Percentiles rank a stretch among this genome's conserved stretches.
phyloP scores from a whole-genome alignment of 1,139 yeast species.

The Suhomyces yuchorum region DNA sequence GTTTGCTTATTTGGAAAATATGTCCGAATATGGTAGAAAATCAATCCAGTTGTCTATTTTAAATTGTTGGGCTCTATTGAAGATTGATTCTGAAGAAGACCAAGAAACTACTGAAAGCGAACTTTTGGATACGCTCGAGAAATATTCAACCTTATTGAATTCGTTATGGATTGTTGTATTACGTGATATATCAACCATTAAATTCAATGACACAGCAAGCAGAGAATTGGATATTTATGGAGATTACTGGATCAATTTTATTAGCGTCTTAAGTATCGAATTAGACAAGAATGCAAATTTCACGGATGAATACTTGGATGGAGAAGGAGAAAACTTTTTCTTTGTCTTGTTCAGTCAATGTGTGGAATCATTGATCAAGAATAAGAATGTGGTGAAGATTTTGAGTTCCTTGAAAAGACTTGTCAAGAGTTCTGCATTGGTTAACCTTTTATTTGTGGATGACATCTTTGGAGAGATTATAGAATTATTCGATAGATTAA shows the following conservation, averaged over 20 bases:
- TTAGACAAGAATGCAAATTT: slow-evolving; percentile 52
- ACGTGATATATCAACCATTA: slow-evolving; percentile 70
- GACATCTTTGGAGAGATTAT: slow-evolving; percentile 74
- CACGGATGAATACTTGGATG: slow-evolving; percentile 49
- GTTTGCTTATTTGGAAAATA: slow-evolving; percentile 45
- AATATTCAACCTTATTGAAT: slow-evolving; percentile 60
- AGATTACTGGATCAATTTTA: slow-evolving; percentile 76
- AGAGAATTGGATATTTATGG: slow-evolving; percentile 61
- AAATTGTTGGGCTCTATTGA: slow-evolving; percentile 87
- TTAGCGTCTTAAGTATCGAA: slow-evolving; percentile 73
- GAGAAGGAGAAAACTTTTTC: slow-evolving; percentile 72
- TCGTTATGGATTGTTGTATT: slow-evolving; percentile 81
- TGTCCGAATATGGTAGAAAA: slow-evolving; percentile 58
- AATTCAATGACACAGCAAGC: slow-evolving; percentile 52
- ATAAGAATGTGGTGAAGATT: slow-evolving; percentile 42
- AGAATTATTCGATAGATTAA: slow-evolving; percentile 73
- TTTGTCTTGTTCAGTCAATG: slow-evolving; percentile 85
- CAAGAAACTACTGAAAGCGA: slow-evolving; percentile 36
- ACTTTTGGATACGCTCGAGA: slow-evolving; percentile 48
- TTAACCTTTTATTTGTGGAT: slow-evolving; percentile 63
- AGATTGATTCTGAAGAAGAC: slow-evolving; percentile 45
- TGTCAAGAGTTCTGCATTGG: slow-evolving; percentile 58
- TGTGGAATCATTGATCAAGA: slow-evolving; percentile 65
- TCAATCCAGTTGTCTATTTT: slow-evolving; percentile 71
- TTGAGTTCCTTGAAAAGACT: slow-evolving; percentile 59